Evolutionary conservation across 192 early-diverging fungal species (phyloP), one percentile per base, ranked within the genome.

Genomic region (Haplosporangium gracile): DNA sequence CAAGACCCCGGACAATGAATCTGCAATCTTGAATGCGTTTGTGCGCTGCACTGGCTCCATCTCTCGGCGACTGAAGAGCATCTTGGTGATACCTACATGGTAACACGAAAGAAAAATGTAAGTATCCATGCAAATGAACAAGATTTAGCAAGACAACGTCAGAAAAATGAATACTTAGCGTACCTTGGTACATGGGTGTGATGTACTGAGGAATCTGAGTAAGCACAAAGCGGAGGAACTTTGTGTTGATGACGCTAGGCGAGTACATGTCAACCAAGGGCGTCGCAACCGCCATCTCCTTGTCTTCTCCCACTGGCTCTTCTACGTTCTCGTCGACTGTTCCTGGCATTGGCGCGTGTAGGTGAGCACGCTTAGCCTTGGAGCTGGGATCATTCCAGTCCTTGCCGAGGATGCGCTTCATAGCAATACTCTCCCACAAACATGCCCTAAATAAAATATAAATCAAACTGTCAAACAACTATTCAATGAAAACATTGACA

Each of bases 141-240:
- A 65, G n/a, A 13, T 29, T 65, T 10, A 63, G 57, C 11, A 20
- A 11, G 2, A n/a, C 45, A 11, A 24, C 10, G 22, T 34, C 5
- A 2, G 10, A 10, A 74, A 24, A 11, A 38, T n/a, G 24, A 34
- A 45, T 15, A 32, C 13, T 63, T 26, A 40, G n/a, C 40, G 72
- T 90, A 92, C 94, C 93, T 90, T 95, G 94, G 78, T 95, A 92
- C 53, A 93, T 89, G 2, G 92, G 91, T 7, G 91, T 89, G 26
- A 97, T 72, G 24, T 92, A 90, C 18, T 88, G 85, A 32, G 94
- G 93, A 38, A 95, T 94, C 71, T 96, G 91, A 1, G 90, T 92
- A 20, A 96, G 85, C 18, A 96, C 86, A 63, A 92, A 85, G 74
- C 92, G 93, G 69, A 96, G 92, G 68, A 86, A 90, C 43, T 92